Base-by-base conservation (phyloP, 2,329 filamentous ascomycete species). In the Clonostachys sp. region DNA sequence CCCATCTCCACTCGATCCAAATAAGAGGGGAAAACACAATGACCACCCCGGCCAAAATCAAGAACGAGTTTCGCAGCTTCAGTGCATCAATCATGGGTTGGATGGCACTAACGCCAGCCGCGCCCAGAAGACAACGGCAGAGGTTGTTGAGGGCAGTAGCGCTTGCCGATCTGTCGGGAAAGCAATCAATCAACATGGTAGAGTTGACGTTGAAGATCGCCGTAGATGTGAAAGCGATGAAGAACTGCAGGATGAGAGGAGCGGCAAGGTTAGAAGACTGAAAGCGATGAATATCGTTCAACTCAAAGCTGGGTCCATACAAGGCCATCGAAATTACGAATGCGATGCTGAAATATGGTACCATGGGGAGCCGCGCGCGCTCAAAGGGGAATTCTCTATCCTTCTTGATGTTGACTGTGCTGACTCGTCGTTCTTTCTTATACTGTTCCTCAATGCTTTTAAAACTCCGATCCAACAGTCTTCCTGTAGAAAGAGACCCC, bases 321-420 rank as follows among this genome's bases (percentile, higher is more conserved):
- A 64, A 57, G 7, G 66, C 68, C 42, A 73, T 70, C 17, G 59
- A 56, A 4, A 62, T 46, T 5, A 65, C 57, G 51, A 75, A 71
- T 4, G 66, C 42, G 2, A 55, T 52, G 8, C 61, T 61, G 48
- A 72, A 61, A 62, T 65, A 70, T 36, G 65, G 67, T 6, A 70
- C 58, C 45, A 67, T 62, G n/a, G 60, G 59, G 18, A 74, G 60
- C 1, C 68, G 61, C 5, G 66, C 62, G 12, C 59, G 59, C 50
- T 73, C 72, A 49, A 75, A 66, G 1, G 69, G 68, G 45, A 75
- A 75, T 44, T 72, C 64, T 30, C 24, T 30, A 1, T 56, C 51
- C 43, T 62, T 51, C 40, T 55, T 52, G 9, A 30, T 30, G 36
- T n/a, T n/a, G 14, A 39, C 14, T 17, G 30, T 12, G 24, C 38